phyloP scores from a whole-genome alignment of 495 filamentous ascomycete species.

The Cenococcum geophilum region DNA sequence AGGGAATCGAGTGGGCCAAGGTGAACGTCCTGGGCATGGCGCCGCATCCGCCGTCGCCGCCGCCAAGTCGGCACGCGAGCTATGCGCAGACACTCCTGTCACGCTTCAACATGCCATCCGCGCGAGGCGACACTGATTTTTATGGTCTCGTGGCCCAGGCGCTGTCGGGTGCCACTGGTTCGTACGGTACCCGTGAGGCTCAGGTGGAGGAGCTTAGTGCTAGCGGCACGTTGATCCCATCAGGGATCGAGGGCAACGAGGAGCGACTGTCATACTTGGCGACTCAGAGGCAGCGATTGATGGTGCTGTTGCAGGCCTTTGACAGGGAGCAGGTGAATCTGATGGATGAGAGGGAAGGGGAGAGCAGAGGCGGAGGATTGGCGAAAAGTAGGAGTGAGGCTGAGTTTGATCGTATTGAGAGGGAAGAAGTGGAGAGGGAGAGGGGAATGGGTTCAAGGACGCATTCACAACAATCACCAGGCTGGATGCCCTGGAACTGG shows the following conservation, averaged over 20 bases:
- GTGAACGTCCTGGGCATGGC: slow-evolving; percentile 66
- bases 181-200: slow-evolving; percentile 43
- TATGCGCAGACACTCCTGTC: slow-evolving; percentile 79
- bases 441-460: slow-evolving; percentile 41
- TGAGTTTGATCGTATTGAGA: slow-evolving; percentile 78
- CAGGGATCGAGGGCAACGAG: slow-evolving; percentile 50
- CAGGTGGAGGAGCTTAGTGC: slow-evolving; percentile 50
- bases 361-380: slow-evolving; percentile 44
- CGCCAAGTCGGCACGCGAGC: slow-evolving; percentile 45
- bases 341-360: slow-evolving; percentile 23
- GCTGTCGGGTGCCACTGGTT: slow-evolving; percentile 46
- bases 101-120: slow-evolving; percentile 73
- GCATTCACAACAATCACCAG: slow-evolving; percentile 33
- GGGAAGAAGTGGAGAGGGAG: slow-evolving; percentile 50
- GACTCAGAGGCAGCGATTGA: slow-evolving; percentile 66
- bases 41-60: slow-evolving; percentile 48
- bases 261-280: slow-evolving; percentile 66
- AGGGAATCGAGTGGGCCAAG: slow-evolving; percentile 65
- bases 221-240: slow-evolving; percentile 62
- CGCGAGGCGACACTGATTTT: slow-evolving; percentile 54
- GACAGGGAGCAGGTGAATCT: slow-evolving; percentile 61
- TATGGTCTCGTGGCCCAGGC: slow-evolving; percentile 72
- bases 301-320: slow-evolving; percentile 63
- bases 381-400: slow-evolving; percentile 67
- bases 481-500: slow-evolving; percentile 61